A percentile compares a stretch with the other conserved stretches of the same genome.
Conservation (phyloP, 2,329 filamentous ascomycete species). For the Ceratocystis harringtonii region DNA sequence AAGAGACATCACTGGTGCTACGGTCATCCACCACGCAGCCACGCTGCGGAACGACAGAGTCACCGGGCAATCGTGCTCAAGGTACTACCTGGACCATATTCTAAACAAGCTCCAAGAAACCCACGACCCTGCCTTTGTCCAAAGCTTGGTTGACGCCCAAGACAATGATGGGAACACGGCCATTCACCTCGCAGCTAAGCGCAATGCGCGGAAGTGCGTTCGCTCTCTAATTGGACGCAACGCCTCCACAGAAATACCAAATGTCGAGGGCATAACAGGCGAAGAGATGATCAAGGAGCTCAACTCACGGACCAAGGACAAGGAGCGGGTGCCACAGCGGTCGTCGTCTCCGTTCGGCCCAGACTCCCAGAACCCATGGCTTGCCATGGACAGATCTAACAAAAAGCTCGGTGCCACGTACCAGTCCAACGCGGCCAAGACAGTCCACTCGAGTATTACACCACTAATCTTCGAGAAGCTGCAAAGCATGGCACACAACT, state of each 20-base stretch:
- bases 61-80: constrained; percentile 73
- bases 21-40: constrained; percentile 87
- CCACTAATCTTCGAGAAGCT: constrained; percentile 58
- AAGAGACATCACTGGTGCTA: constrained; percentile 66
- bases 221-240: constrained; percentile 65
- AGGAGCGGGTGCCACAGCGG: constrained; percentile 45
- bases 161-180: constrained; percentile 86
- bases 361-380: constrained; percentile 39
- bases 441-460: constrained; percentile 53
- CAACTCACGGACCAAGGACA: constrained; percentile 54
- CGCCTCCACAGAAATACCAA: constrained; percentile 68
- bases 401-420: constrained; percentile 32
- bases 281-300: constrained; percentile 67
- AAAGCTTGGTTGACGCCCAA: constrained; percentile 63
- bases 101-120: constrained; percentile 73
- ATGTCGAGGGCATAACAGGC: constrained; percentile 66
- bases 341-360: constrained; percentile 61
- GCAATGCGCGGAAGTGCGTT: constrained; percentile 79
- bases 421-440: constrained; percentile 51
- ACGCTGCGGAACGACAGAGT: constrained; percentile 68
- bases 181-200: constrained; percentile 56
- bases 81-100: constrained; percentile 86
- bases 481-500: constrained; percentile 51
- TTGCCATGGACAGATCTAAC: constrained; percentile 20
- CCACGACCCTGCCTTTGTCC: constrained; percentile 60